Conservation (phyloP, 768 basidiomycete species). For the Lenzites betulinus region DNA sequence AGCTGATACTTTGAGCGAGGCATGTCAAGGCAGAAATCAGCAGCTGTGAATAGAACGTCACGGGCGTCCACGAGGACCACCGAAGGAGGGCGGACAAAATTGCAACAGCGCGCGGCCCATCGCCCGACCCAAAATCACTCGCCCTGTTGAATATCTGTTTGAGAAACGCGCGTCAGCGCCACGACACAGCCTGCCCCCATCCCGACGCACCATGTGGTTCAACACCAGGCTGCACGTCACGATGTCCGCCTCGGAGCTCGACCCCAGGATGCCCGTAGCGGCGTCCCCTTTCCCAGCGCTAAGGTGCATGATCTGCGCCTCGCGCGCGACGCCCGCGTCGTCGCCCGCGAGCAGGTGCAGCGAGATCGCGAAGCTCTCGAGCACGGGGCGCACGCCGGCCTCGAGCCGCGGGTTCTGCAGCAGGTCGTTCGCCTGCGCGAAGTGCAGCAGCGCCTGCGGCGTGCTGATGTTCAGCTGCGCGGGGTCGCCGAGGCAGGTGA, state of each 20-base stretch:
- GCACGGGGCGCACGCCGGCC: conserved; percentile 52
- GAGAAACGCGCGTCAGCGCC: neutral
- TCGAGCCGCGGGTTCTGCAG: conserved; percentile 54
- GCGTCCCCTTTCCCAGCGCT: conserved; percentile 56
- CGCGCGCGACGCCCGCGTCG: conserved; percentile 67
- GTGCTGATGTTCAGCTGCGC: conserved; percentile 54
- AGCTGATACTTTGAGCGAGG: conserved; percentile 51
- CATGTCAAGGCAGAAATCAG: conserved; percentile 64
- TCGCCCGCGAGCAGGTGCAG: conserved; percentile 65
- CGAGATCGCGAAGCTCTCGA: conserved; percentile 62
- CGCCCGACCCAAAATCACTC: conserved; percentile 64
- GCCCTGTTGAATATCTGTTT: conserved; percentile 59
- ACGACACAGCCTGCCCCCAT: neutral
- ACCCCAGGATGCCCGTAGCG: conserved; percentile 44
- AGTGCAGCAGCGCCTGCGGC: conserved; percentile 54
- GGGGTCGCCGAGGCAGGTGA: conserved; percentile 61
- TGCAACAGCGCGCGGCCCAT: conserved; percentile 35
- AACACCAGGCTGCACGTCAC: conserved; percentile 63
- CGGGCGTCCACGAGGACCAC: conserved; percentile 30
- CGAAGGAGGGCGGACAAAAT: conserved; percentile 27
- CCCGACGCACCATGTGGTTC: conserved; percentile 55
- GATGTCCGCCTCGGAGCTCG: conserved; percentile 65
- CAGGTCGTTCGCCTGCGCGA: conserved; percentile 53
- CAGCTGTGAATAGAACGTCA: conserved; percentile 49
- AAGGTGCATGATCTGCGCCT: conserved; percentile 71